Evolutionary conservation across 2,329 filamentous ascomycete genomes (phyloP).

Genomic region (Colletotrichum higginsianum): DNA sequence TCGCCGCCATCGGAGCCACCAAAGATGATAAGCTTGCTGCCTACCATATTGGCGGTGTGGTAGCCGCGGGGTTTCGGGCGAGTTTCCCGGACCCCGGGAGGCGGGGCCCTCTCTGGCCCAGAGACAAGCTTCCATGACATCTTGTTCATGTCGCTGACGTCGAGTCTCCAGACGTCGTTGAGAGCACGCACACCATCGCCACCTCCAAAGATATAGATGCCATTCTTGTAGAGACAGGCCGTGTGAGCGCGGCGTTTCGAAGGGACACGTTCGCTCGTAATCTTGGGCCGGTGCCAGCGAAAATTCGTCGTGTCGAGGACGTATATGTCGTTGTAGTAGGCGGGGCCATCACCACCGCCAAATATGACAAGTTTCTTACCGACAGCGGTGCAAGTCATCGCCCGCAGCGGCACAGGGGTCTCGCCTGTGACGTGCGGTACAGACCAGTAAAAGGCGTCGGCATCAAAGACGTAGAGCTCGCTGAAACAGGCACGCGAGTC

Average conservation of each 20-base stretch:
- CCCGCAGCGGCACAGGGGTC: constrained; percentile 74
- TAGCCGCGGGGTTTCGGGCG: constrained; percentile 77
- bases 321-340: constrained; percentile 81
- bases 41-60: constrained; percentile 81
- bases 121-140: constrained; percentile 80
- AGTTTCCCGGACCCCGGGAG: constrained; percentile 50
- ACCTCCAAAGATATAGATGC: constrained; percentile 80
- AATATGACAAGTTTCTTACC: constrained; percentile 80
- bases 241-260: constrained; percentile 77
- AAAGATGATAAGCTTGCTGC: constrained; percentile 79
- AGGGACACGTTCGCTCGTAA: constrained; percentile 71
- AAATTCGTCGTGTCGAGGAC: constrained; percentile 80
- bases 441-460: constrained; percentile 80
- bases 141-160: constrained; percentile 76
- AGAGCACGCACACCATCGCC: constrained; percentile 79
- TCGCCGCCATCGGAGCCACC: constrained; percentile 79
- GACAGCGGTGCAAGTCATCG: constrained; percentile 81
- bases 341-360: constrained; percentile 78
- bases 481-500: constrained; percentile 78
- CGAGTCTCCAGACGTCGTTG: constrained; percentile 81
- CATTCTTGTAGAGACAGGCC: constrained; percentile 79
- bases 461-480: constrained; percentile 78
- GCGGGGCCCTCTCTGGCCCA: constrained; percentile 54
- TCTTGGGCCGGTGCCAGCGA: constrained; percentile 74
- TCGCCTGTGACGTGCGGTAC: constrained; percentile 76